Evolutionary conservation across 108 stramenopile species (phyloP).

Genomic region (Cyclotella atomus): DNA sequence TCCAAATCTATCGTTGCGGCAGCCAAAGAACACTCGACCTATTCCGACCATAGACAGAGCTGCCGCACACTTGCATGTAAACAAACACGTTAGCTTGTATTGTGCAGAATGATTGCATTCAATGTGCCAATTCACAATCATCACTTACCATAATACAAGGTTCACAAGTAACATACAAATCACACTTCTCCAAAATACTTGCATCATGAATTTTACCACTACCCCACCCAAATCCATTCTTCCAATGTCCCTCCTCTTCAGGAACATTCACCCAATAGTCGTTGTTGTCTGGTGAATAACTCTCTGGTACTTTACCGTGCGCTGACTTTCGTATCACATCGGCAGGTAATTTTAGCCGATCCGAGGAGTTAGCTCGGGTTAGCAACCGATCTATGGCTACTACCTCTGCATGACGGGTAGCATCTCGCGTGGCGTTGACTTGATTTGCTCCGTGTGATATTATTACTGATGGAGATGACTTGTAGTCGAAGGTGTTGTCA

Average conservation of each 20-base stretch:
- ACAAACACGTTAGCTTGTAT: no score
- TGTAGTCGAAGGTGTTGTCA: not conserved
- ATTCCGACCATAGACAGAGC: conserved; percentile 82
- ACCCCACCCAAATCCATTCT: conserved; percentile 57
- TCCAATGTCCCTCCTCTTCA: conserved; percentile 53
- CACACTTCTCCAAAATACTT: conserved; percentile 57
- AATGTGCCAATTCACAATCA: no score
- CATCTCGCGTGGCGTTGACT: conserved; percentile 88
- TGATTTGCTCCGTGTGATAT: conserved; percentile 90
- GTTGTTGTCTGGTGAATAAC: conserved; percentile 38
- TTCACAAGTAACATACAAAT: conserved; percentile 85
- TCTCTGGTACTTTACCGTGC: conserved; percentile 34
- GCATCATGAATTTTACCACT: conserved; percentile 60
- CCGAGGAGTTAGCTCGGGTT: conserved; percentile 64
- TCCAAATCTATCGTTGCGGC: conserved; percentile 85
- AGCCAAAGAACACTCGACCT: conserved; percentile 77
- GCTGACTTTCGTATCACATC: conserved; percentile 44
- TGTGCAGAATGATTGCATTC: no score
- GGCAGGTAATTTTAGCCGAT: conserved; percentile 61
- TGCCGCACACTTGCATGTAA: conserved; percentile 67
- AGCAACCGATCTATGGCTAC: conserved; percentile 86
- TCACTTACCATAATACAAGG: conserved; percentile 83
- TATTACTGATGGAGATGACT: conserved; percentile 51
- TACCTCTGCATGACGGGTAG: conserved; percentile 85
- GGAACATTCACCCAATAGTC: conserved; percentile 66